Evolutionary conservation across 441 rosid species (phyloP).

Genomic region (Biscutella laevigata): DNA sequence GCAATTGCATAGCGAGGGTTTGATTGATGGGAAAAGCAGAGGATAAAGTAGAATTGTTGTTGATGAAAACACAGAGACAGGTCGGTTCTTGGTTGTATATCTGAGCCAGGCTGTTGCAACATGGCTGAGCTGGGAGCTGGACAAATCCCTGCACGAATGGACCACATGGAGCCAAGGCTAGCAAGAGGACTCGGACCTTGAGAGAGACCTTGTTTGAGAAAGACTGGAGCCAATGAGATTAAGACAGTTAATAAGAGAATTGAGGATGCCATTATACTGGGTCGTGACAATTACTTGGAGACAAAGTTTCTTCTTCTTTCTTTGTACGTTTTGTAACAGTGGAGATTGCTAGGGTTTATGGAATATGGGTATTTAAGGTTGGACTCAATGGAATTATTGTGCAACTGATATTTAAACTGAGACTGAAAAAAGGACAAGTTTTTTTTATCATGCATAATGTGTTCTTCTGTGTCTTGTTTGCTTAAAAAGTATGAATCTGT

Average conservation of each 20-base stretch:
- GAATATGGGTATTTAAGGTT: conserved; percentile 14
- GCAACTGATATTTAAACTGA: background rate
- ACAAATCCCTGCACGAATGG: conserved; percentile 55
- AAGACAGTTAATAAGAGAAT: conserved; percentile 25
- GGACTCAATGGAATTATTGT: conserved; percentile 23
- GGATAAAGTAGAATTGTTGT: conserved; percentile 29
- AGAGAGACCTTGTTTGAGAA: conserved; percentile 20
- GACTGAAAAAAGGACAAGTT: background rate
- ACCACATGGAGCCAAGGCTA: conserved; percentile 51
- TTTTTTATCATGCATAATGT: conserved; percentile 32
- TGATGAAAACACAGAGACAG: conserved; percentile 63
- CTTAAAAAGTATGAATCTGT: background rate
- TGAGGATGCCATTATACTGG: conserved; percentile 19
- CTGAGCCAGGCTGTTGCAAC: conserved; percentile 52
- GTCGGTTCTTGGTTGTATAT: conserved; percentile 40
- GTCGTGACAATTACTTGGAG: background rate
- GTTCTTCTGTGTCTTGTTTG: conserved; percentile 17
- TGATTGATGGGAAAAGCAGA: conserved; percentile 50
- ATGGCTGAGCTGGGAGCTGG: conserved; percentile 38
- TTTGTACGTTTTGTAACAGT: background rate
- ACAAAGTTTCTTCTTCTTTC: background rate
- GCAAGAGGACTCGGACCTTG: conserved; percentile 35
- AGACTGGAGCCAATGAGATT: conserved; percentile 18
- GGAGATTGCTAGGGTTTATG: conserved; percentile 12
- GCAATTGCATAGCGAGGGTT: conserved; percentile 52